Conservation (phyloP, 768 basidiomycete species). For the Cubamyces lactineus region DNA sequence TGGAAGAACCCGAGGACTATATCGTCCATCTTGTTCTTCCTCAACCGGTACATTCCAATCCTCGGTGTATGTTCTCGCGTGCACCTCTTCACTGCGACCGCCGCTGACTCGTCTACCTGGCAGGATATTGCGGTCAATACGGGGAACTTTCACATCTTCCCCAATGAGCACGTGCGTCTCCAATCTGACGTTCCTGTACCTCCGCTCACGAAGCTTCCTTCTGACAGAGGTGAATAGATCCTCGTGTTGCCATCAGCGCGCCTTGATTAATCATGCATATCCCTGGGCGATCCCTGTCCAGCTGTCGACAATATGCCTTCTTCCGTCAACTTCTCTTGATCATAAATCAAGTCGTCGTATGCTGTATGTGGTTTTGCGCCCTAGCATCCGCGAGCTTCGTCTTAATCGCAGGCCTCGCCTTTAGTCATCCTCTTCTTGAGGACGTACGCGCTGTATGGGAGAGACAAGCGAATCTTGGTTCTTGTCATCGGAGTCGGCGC, state of each 20-base stretch:
- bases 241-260: not conserved
- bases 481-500: slow-evolving; percentile 40
- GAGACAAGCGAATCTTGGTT: slow-evolving; percentile 42
- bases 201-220: not conserved
- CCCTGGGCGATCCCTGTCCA: slow-evolving; percentile 23
- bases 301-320: slow-evolving; percentile 44
- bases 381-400: not conserved
- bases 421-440: slow-evolving; percentile 46
- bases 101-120: not conserved
- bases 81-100: slow-evolving; percentile 34
- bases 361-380: slow-evolving; percentile 39
- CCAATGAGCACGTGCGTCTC: slow-evolving; percentile 22
- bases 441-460: slow-evolving; percentile 52
- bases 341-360: slow-evolving; percentile 48
- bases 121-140: slow-evolving; percentile 30
- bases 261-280: slow-evolving; percentile 2
- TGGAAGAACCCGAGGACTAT: slow-evolving; percentile 46
- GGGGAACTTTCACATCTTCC: slow-evolving; percentile 26
- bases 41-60: slow-evolving; percentile 54
- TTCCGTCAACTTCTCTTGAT: slow-evolving; percentile 48
- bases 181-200: not conserved
- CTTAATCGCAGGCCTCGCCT: not conserved
- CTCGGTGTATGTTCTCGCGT: slow-evolving; percentile 34
- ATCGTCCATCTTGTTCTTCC: slow-evolving; percentile 49
- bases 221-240: slow-evolving; percentile 25